These are phyloP conservation scores for Picea abies DNA, from an alignment of 83 land plant species.

Conservation along the genomic window DNA sequence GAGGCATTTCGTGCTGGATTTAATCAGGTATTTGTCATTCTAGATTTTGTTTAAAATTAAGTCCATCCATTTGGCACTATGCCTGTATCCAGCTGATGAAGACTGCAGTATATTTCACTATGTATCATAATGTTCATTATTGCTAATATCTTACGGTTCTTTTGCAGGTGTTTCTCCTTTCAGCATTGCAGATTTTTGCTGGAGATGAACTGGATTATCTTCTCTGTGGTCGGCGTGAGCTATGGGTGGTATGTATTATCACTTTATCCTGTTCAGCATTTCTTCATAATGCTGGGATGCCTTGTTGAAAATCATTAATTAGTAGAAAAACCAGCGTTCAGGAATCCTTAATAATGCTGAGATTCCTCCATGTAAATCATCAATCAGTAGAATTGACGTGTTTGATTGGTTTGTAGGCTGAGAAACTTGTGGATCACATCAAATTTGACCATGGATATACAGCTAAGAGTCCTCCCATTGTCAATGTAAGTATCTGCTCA, in stretches of 20 bases:
- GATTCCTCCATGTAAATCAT: constrained; percentile 11
- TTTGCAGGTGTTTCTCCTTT: constrained; percentile 57
- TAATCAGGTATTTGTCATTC: constrained; percentile 81
- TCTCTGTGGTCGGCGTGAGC: constrained; percentile 84
- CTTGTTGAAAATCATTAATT: neutral
- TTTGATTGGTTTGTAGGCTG: constrained; percentile 42
- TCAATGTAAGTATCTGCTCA: constrained; percentile 57
- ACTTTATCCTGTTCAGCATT: neutral
- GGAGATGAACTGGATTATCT: constrained; percentile 80
- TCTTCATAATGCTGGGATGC: neutral
- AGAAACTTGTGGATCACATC: constrained; percentile 75
- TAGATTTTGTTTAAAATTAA: constrained; percentile 85
- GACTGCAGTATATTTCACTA: no score
- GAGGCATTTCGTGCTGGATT: constrained; percentile 94
- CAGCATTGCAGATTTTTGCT: constrained; percentile 4
- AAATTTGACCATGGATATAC: constrained; percentile 99
- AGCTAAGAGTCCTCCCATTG: constrained; percentile 78
- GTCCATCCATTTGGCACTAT: constrained; percentile 19
- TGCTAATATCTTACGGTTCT: constrained; percentile 13
- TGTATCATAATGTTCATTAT: no score
- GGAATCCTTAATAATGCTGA: constrained; percentile 86
- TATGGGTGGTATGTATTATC: constrained; percentile 56
- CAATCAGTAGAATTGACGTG: no score
- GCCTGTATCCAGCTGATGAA: no score
- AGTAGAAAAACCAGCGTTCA: constrained; percentile 41